A percentile compares a stretch with the other conserved stretches of the same genome.
Conservation (phyloP, 2,329 filamentous ascomycete genomes). For the Drechslerella coelobrocha region DNA sequence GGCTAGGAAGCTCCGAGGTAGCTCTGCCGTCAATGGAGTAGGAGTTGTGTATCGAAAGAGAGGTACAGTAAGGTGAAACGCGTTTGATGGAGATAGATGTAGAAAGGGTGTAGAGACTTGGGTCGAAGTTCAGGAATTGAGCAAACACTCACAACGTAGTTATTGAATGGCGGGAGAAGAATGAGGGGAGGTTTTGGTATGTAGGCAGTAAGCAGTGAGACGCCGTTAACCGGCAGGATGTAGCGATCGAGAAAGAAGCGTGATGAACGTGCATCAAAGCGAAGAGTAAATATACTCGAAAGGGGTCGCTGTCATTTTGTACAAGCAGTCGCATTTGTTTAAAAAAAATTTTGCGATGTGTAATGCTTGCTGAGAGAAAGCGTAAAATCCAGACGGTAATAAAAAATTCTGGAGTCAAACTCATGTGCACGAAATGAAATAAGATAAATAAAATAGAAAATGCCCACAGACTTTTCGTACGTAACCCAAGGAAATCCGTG, state of each 20-base stretch:
- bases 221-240: too few species aligned
- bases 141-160: too few species aligned
- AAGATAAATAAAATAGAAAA: constrained; percentile 11
- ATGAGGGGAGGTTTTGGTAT: too few species aligned
- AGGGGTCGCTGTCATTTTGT: constrained; percentile 5
- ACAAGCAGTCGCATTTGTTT: constrained; percentile 26
- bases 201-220: neutral
- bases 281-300: neutral
- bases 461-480: constrained; percentile 34
- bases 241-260: neutral
- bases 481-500: neutral
- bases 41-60: too few species aligned
- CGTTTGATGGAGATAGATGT: too few species aligned
- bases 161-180: too few species aligned
- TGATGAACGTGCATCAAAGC: constrained; percentile 3
- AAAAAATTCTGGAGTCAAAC: neutral
- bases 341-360: constrained; percentile 23
- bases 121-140: too few species aligned
- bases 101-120: too few species aligned
- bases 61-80: too few species aligned
- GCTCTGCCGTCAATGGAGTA: too few species aligned
- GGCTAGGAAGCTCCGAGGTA: too few species aligned
- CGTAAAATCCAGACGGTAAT: neutral
- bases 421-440: neutral
- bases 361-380: constrained; percentile 19